Evolutionary conservation across 352 stramenopile genomes (phyloP), one percentile per base, ranked within the genome.

Genomic region (Elongisporangium senticosum): DNA sequence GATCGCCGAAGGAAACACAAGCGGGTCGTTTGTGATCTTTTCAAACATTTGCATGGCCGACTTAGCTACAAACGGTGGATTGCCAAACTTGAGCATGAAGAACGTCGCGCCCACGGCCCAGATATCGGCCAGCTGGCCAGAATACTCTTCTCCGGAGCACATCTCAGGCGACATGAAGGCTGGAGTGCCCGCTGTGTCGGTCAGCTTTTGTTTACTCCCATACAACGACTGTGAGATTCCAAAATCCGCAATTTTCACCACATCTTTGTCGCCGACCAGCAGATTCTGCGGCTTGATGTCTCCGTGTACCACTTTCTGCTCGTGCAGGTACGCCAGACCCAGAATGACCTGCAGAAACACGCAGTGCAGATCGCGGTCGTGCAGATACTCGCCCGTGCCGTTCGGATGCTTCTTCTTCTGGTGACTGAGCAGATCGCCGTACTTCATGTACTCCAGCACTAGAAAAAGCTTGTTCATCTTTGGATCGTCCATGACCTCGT

Each of bases 371-470:
- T 93, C 83, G 21, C 75, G 75, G 51, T 90, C 81, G n/a, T 78
- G 71, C 7, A 90, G 55, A 15, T 74, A 79, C 50, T 81, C 74
- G 1, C 65, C 58, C 26, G 61, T 64, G 3, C 67, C 64, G 55
- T 71, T 56, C 0, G 62, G 65, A 24, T 86, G 69, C 53, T 89
- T 89, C 47, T 87, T 86, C 63, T 89, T 89, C 53, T 89, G 77
- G 50, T 89, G 77, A 23, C 76, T 84, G 8, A 90, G 63, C 65
- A 90, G 65, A 21, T 90, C 79, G 50, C 82, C 80, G 55, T 90
- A 73, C 37, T 89, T 87, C 73, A 98, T 97, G 75, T 98, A 98
- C 69, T 99, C 96, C n/a, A 99, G 73, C 2, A 99, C 94, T 62
- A 99, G 87, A 56, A 98, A 98, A 1, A 98, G 72, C 47, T 95